phyloP scores from a whole-genome alignment of 148 eudicot genomes.

The Nepenthes mirabilis region DNA sequence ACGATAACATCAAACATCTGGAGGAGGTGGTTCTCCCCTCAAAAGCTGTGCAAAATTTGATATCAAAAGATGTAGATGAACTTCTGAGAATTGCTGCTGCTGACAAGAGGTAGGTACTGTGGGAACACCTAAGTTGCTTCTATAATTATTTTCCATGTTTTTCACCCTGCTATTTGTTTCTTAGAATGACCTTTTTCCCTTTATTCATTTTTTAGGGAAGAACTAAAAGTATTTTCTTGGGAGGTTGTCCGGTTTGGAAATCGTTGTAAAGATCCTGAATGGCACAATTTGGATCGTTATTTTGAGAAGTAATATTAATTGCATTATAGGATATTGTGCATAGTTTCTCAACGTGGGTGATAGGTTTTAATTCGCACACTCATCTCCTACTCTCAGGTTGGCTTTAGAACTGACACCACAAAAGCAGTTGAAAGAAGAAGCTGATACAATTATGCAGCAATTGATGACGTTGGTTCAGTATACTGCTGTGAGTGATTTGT shows the following conservation, averaged over 20 bases:
- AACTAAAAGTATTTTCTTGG: slow-evolving; percentile 35
- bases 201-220: slow-evolving; percentile 23
- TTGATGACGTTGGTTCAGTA: slow-evolving; percentile 40
- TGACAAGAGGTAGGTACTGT: slow-evolving; percentile 40
- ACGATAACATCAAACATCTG: slow-evolving; percentile 30
- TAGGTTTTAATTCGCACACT: too few relatives aligned
- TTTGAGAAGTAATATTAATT: slow-evolving; percentile 37
- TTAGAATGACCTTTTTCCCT: background rate
- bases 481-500: slow-evolving; percentile 42
- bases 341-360: background rate
- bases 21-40: slow-evolving; percentile 47
- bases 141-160: background rate
- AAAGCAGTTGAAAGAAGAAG: slow-evolving; percentile 34
- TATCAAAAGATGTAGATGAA: slow-evolving; percentile 45
- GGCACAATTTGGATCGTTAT: slow-evolving; percentile 57
- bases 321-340: background rate
- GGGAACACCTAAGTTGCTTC: background rate
- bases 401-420: slow-evolving; percentile 22
- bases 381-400: background rate
- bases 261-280: slow-evolving; percentile 62
- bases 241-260: slow-evolving; percentile 62
- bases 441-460: slow-evolving; percentile 35
- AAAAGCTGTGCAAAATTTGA: slow-evolving; percentile 44
- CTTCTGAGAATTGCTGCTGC: slow-evolving; percentile 38
- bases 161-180: slow-evolving; percentile 1